Evolutionary conservation across 202 grass and related monocot genomes (phyloP).

Genomic region (Bolboschoenoplectus hybrid): DNA sequence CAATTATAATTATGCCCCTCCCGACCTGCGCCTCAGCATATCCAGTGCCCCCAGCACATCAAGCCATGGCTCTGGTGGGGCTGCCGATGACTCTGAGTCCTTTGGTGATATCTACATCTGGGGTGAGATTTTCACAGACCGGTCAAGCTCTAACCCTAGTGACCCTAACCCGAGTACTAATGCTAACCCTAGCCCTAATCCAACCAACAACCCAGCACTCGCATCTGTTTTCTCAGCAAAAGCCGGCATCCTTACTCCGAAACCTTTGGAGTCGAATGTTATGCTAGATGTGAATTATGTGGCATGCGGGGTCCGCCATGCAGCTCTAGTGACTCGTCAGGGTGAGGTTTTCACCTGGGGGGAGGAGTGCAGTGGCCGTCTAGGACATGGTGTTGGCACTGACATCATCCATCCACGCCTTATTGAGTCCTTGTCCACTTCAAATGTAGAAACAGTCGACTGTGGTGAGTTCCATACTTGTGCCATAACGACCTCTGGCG

Average conservation of each 20-base stretch:
- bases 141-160: constrained; percentile 41
- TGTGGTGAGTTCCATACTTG: constrained; percentile 99
- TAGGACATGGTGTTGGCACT: constrained; percentile 79
- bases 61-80: constrained; percentile 93
- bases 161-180: constrained; percentile 44
- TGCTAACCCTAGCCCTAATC: constrained; percentile 43
- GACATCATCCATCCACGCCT: constrained; percentile 73
- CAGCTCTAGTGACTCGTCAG: constrained; percentile 83
- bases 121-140: constrained; percentile 88
- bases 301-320: constrained; percentile 86
- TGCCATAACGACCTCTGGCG: constrained; percentile 74
- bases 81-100: constrained; percentile 82
- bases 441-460: constrained; percentile 72
- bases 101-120: constrained; percentile 96
- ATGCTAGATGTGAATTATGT: constrained; percentile 92
- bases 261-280: constrained; percentile 98
- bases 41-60: constrained; percentile 90
- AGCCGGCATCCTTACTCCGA: constrained; percentile 78
- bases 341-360: constrained; percentile 96
- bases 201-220: constrained; percentile 54
- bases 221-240: constrained; percentile 45
- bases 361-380: constrained; percentile 79
- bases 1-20: constrained; percentile 47
- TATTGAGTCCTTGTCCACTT: constrained; percentile 74
- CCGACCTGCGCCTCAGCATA: constrained; percentile 87